Base-by-base conservation (phyloP, 768 basidiomycete genomes). In the Podaxis sp. region DNA sequence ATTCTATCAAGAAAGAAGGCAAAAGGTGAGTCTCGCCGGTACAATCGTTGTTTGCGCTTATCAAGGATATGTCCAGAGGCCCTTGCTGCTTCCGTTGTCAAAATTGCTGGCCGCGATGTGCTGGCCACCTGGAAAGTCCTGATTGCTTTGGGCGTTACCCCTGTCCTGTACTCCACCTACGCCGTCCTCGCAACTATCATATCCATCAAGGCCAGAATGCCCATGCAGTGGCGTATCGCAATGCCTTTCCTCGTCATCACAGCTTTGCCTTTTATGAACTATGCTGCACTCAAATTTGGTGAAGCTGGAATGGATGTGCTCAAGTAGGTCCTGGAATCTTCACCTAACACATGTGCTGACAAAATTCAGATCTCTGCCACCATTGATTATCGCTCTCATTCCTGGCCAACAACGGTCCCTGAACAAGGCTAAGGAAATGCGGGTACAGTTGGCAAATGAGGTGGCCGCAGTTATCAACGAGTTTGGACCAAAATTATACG, bases 281-380 rank as follows among this genome's bases (percentile, higher is more conserved):
- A 90, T 70, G 93, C 94, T 4, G 93, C 96, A 5, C 83, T 99
- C 57, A 96, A 97, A 74, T 99, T 99, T 69, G 96, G 96, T 48
- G 96, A 99, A 73, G 96, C 96, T 38, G 96, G 96, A 24, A 89
- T 97, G 87, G 96, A 99, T 69, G 95, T 99, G 28, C 81, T 95
- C 59, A 98, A 98, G 95, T 96, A 68, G 67, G 90, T 76, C 4
- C 12, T 30, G 24, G 11, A 26, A 54, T 11, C 30, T 4, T 7
- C 44, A 24, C 11, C 22, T 19, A 30, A 30, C 4, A 5, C 22
- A 3, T 28, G 36, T 52, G 57, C 62, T 65, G 54, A 59, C 68
- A 11, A 59, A 63, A 19, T 26, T 54, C 56, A 97, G 95, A 73
- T 97, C 96, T 17, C 80, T 99, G 36, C 86, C 93, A 38, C 96